Percentiles rank a stretch among this genome's conserved stretches.
Conservation (phyloP, 495 filamentous ascomycete species). For the Podospora tetraspora region DNA sequence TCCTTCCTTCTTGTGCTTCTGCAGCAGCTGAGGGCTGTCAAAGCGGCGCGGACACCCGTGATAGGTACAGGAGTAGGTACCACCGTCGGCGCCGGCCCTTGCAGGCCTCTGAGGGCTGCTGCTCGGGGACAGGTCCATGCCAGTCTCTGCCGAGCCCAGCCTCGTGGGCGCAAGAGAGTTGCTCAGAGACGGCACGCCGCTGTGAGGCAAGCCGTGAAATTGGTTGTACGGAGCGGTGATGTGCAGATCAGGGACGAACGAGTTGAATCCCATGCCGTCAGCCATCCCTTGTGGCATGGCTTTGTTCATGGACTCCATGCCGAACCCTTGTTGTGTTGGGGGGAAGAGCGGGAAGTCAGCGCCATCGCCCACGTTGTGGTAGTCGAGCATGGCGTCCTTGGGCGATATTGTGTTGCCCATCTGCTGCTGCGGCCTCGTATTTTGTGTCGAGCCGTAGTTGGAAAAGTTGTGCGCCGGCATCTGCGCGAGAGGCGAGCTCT, state of each 20-base stretch:
- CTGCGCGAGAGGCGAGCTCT: conserved; percentile 62
- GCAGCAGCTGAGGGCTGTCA: conserved; percentile 75
- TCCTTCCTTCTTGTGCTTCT: conserved; percentile 92
- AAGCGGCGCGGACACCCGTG: conserved; percentile 87
- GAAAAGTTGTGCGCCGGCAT: conserved; percentile 42
- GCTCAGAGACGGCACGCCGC: conserved; percentile 40
- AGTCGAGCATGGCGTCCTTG: conserved; percentile 87
- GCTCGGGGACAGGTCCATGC: conserved; percentile 22
- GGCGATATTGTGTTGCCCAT: conserved; percentile 83
- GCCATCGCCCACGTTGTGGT: conserved; percentile 66
- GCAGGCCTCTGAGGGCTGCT: conserved; percentile 48
- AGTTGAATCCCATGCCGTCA: conserved; percentile 42
- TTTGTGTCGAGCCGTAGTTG: conserved; percentile 50
- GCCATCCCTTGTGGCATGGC: conserved; percentile 28
- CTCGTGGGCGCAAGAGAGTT: conserved; percentile 36
- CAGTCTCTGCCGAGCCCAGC: conserved; percentile 39
- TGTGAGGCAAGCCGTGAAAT: conserved; percentile 39
- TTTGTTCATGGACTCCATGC: conserved; percentile 30
- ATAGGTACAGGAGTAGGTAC: conserved; percentile 93
- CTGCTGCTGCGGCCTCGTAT: conserved; percentile 51
- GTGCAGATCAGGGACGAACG: conserved; percentile 35
- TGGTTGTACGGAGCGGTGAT: conserved; percentile 32
- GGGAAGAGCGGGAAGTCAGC: conserved; percentile 67
- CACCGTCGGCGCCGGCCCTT: conserved; percentile 65
- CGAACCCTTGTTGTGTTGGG: conserved; percentile 30